Percentiles rank a stretch among this genome's conserved stretches.
Evolutionary conservation across 345 rosid genomes (phyloP).

Genomic region (Eucalyptus rudis): DNA sequence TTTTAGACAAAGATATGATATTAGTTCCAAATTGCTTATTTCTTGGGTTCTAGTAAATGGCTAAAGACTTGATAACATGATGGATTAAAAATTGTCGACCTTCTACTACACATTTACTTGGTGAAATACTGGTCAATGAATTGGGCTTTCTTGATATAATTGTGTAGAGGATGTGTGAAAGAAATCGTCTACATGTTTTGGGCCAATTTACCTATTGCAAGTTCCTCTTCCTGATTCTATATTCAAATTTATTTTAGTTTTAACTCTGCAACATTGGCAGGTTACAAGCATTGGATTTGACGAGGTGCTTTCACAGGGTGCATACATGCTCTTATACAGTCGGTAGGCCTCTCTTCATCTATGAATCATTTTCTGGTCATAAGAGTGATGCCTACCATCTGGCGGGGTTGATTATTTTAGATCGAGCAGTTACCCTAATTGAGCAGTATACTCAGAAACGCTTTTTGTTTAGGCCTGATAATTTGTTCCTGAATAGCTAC

Average conservation of each 20-base stretch:
- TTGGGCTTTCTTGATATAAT: not conserved
- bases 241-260: not conserved
- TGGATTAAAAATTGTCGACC: not conserved
- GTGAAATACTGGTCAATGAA: not conserved
- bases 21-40: not conserved
- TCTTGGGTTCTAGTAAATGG: not conserved
- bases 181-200: not conserved
- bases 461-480: not conserved
- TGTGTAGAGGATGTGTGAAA: not conserved
- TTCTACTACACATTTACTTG: not conserved
- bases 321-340: slow-evolving; percentile 95
- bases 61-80: not conserved
- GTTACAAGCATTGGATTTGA: slow-evolving; percentile 57
- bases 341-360: slow-evolving; percentile 28
- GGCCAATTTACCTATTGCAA: not conserved
- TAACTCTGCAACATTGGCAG: slow-evolving; percentile 26
- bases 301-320: slow-evolving; percentile 86
- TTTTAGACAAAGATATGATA: not conserved
- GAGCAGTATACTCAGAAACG: not conserved
- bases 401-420: not conserved
- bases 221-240: not conserved
- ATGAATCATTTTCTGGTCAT: not conserved
- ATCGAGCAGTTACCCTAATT: not conserved
- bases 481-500: not conserved
- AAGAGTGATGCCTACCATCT: not conserved